Evolutionary conservation across 176 grass and related monocot species (phyloP), one percentile per base, ranked within the genome.

Genomic region (Musa itinerans): DNA sequence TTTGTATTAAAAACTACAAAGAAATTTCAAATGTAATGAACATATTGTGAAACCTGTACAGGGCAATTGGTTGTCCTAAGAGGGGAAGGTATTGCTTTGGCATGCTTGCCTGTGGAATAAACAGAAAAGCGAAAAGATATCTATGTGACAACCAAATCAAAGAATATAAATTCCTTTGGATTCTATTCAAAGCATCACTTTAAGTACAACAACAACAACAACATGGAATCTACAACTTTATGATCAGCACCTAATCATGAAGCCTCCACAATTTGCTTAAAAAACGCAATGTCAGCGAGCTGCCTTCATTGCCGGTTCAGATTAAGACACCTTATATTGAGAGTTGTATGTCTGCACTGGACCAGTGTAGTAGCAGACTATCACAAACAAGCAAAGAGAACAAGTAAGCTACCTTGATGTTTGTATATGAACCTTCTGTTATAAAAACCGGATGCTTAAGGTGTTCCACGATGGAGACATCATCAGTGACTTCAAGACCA

Each of bases 81-180:
- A 99, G 79, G 34, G 95, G 86, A 25, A 99, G 78, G 76, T 99
- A 99, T 76, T 99, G 95, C 76, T 99, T 99, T 25, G 95, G 95
- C 95, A 99, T 94, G 34, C 56, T 94, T 82, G 88, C 90, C 95
- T 99, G 82, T 71, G 55, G 65, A 63, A 87, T 21, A 87, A 76
- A 52, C 13, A 63, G 11, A 12, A 71, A 1, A 3, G 19, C 63
- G 53, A 68, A 88, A 27, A 43, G 34, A 43, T 66, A 79, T 69
- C 27, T 3, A 80, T 11, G 26, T 27, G 72, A 55, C 49, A 53
- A n/a, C 64, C 64, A 86, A 54, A 53, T 6, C 63, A 54, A 24
- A 1, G 21, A 85, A 75, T 0, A 75, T 13, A 72, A 34, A 17
- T 24, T 25, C 24, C 11, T 64, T 15, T 5, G 9, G n/a, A 51